These are phyloP conservation scores for Neofusicoccum cordaticola DNA, from an alignment of 2,329 filamentous ascomycete species.

Conservation along the genomic window DNA sequence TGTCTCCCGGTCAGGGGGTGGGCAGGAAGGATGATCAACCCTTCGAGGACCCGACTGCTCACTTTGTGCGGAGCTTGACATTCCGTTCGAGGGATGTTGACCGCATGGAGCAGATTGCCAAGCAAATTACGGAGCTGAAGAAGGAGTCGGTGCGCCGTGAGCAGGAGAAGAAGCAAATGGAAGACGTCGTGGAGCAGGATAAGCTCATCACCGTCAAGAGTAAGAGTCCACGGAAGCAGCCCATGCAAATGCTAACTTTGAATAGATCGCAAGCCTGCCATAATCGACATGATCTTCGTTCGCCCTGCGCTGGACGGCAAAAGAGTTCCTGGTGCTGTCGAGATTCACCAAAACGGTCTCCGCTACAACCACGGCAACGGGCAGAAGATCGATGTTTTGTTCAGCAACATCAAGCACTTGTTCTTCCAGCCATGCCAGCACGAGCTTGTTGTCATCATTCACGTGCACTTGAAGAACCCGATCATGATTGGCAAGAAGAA, in stretches of 20 bases:
- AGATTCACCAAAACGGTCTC: slow-evolving; percentile 98
- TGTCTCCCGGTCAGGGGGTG: slow-evolving; percentile 95
- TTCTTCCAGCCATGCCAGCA: slow-evolving; percentile 98
- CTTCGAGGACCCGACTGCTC: slow-evolving; percentile 92
- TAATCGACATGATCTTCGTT: slow-evolving; percentile 92
- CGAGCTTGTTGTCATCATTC: slow-evolving; percentile 95
- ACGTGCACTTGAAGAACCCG: slow-evolving; percentile 95
- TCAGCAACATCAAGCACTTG: slow-evolving; percentile 96
- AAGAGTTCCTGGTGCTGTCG: slow-evolving; percentile 89
- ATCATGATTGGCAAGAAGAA: slow-evolving; percentile 99
- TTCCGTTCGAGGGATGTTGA: slow-evolving; percentile 88
- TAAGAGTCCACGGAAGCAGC: slow-evolving; percentile 45
- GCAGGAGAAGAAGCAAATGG: slow-evolving; percentile 99
- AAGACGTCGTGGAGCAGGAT: slow-evolving; percentile 98
- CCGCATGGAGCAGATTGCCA: slow-evolving; percentile 85
- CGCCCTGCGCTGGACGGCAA: slow-evolving; percentile 95
- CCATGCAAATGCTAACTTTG: not conserved
- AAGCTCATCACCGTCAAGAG: slow-evolving; percentile 93
- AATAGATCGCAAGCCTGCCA: slow-evolving; percentile 78
- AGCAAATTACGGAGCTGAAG: slow-evolving; percentile 93
- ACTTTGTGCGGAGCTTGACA: slow-evolving; percentile 93
- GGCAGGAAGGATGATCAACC: slow-evolving; percentile 96
- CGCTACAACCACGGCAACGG: slow-evolving; percentile 78
- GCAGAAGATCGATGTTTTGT: slow-evolving; percentile 85
- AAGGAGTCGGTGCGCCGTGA: slow-evolving; percentile 88